Percentiles rank a stretch among this genome's conserved stretches.
phyloP scores from a whole-genome alignment of 73 alveolate genomes.

The Breviolum minutum region DNA sequence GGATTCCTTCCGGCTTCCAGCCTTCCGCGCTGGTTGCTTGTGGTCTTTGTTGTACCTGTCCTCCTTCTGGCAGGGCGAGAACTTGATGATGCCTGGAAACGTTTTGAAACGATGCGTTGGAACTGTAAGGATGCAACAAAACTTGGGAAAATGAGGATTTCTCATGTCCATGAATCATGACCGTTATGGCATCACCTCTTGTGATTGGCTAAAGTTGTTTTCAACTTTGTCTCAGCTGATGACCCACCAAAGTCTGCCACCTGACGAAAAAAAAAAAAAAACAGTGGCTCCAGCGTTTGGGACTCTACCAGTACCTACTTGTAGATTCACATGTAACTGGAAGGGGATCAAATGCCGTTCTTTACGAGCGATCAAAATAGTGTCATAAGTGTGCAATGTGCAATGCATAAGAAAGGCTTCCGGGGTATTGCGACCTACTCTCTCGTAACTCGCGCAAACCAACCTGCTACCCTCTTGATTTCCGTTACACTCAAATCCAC shows the following conservation, averaged over 20 bases:
- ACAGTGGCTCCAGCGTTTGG: too few relatives aligned
- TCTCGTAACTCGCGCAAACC: too few relatives aligned
- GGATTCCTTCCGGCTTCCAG: too few relatives aligned
- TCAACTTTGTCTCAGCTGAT: not conserved
- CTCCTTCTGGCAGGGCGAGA: conserved; percentile 22
- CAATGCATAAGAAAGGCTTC: too few relatives aligned
- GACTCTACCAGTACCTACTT: too few relatives aligned
- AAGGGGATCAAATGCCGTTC: too few relatives aligned
- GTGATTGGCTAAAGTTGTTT: not conserved
- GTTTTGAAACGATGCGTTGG: not conserved
- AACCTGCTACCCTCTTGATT: too few relatives aligned
- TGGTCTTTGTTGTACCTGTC: not conserved
- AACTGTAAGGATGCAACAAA: not conserved
- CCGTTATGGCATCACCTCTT: not conserved
- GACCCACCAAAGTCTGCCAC: conserved; percentile 32
- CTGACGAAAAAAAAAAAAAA: not conserved
- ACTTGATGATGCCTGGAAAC: not conserved
- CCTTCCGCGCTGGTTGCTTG: conserved; percentile 3
- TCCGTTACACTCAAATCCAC: too few relatives aligned
- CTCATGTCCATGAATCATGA: not conserved
- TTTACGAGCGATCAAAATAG: too few relatives aligned
- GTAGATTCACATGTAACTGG: too few relatives aligned
- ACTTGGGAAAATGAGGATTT: not conserved
- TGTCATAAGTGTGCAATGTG: too few relatives aligned
- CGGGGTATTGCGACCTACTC: too few relatives aligned